These are phyloP conservation scores for Leptographium galeiforme DNA, from an alignment of 2,329 filamentous ascomycete genomes.

Conservation along the genomic window DNA sequence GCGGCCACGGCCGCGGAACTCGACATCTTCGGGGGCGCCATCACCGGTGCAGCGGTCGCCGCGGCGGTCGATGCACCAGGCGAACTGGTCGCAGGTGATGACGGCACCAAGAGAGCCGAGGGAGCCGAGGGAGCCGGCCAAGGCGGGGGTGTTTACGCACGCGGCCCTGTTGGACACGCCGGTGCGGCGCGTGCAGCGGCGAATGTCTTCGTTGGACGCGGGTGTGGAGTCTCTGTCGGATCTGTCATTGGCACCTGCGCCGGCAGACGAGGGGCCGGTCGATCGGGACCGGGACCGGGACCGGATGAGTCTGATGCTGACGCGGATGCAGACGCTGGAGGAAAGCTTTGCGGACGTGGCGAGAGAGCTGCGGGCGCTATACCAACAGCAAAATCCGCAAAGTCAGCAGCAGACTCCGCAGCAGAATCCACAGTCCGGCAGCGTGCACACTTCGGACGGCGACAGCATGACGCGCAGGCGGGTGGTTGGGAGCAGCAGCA, in stretches of 20 bases:
- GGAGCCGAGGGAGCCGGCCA: conserved; percentile 38
- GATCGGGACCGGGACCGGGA: conserved; percentile 33
- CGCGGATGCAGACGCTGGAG: conserved; percentile 84
- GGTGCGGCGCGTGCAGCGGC: conserved; percentile 24
- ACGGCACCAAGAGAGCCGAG: conserved; percentile 36
- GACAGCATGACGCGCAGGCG: not conserved
- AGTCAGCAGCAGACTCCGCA: not conserved
- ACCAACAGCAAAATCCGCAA: too few relatives aligned
- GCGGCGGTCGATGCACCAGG: conserved; percentile 27
- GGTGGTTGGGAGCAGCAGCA: conserved; percentile 12
- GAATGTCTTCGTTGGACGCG: conserved; percentile 53
- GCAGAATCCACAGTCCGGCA: not conserved
- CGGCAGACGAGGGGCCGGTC: conserved; percentile 13
- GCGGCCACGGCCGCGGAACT: conserved; percentile 23
- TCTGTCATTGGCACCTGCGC: conserved; percentile 41
- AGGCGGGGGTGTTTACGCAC: conserved; percentile 22
- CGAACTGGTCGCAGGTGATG: conserved; percentile 44
- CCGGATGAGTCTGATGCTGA: conserved; percentile 69
- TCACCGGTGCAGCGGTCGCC: conserved; percentile 29
- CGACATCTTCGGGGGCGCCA: conserved; percentile 19
- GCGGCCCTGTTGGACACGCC: conserved; percentile 29
- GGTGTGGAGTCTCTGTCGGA: conserved; percentile 53
- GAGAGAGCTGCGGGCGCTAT: conserved; percentile 59
- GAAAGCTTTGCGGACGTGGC: conserved; percentile 83
- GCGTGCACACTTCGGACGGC: not conserved